Conservation (phyloP, 2,329 filamentous ascomycete species). For the Fusarium sp. region DNA sequence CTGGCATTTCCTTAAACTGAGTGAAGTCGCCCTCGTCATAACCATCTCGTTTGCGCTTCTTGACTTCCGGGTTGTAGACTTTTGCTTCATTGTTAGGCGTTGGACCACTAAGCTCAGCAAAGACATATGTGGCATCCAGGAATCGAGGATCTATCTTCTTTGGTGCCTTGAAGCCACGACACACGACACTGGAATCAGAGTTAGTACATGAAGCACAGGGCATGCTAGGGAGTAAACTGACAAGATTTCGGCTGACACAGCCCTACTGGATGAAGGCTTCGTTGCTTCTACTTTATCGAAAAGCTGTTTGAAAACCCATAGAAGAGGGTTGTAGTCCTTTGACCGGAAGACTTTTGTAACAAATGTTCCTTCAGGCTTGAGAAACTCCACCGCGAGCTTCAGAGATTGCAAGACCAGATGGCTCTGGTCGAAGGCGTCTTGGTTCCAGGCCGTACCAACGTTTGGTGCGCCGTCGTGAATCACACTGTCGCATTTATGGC, state of each 20-base stretch:
- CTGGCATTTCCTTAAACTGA: conserved; percentile 88
- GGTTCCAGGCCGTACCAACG: no score
- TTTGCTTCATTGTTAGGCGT: conserved; percentile 98
- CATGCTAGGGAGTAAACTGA: no score
- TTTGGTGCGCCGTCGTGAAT: no score
- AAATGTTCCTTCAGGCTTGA: no score
- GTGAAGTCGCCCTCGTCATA: conserved; percentile 97
- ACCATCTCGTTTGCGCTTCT: conserved; percentile 97
- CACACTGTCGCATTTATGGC: no score
- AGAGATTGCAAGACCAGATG: no score
- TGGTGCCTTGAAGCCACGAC: conserved; percentile 92
- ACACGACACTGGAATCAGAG: no score
- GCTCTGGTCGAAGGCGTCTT: no score
- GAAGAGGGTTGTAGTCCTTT: conserved; percentile 93
- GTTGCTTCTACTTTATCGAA: conserved; percentile 97
- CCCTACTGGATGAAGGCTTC: conserved; percentile 64
- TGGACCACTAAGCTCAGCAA: no score
- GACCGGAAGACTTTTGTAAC: conserved; percentile 98
- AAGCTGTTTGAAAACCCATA: conserved; percentile 98
- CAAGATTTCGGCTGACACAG: conserved; percentile 73
- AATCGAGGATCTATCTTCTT: conserved; percentile 94
- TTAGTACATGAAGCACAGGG: no score
- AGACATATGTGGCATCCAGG: conserved; percentile 88
- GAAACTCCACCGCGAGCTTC: no score
- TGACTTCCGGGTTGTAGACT: conserved; percentile 96